Base-by-base conservation (phyloP, 345 rosid species). In the Camelina neglecta region DNA sequence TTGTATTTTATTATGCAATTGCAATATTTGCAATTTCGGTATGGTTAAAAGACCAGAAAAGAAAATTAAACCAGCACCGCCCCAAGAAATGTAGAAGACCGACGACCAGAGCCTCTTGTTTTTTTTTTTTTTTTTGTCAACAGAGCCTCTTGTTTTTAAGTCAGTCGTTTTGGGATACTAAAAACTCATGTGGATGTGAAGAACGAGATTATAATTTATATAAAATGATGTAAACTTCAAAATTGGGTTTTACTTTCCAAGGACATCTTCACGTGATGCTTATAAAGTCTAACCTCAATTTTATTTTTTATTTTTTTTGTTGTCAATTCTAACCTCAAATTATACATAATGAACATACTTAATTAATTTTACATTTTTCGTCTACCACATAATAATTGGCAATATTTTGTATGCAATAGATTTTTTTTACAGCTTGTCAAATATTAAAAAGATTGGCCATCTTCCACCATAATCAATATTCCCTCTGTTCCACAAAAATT, bases 241-340 rank as follows among this genome's bases (percentile, higher is more conserved):
- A 72, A 15, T 31, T 53, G 21, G 51, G 65, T 18, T 72, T 77
- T 57, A 60, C 69, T 72, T 72, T 78, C 15, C 77, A 53, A 78
- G 73, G 55, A 72, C 75, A 76, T 60, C 44, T 3, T 60, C 81
- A 78, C 77, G 77, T 78, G n/a, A n/a, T n/a, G n/a, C n/a, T n/a
- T n/a, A n/a, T n/a, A n/a, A n/a, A n/a, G n/a, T n/a, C n/a, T n/a
- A n/a, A n/a, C n/a, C n/a, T n/a, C n/a, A n/a, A n/a, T n/a, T n/a
- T n/a, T n/a, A n/a, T n/a, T n/a, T n/a, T n/a, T n/a, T n/a, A n/a
- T n/a, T n/a, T n/a, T n/a, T n/a, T n/a, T n/a, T n/a, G n/a, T n/a
- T n/a, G n/a, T n/a, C n/a, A n/a, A n/a, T n/a, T n/a, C n/a, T n/a
- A n/a, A n/a, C n/a, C n/a, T 33, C 36, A 6, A 33, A 33, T 1